Conservation (phyloP, 371 early-diverging fungal species). For the Mucor lusitanicus region DNA sequence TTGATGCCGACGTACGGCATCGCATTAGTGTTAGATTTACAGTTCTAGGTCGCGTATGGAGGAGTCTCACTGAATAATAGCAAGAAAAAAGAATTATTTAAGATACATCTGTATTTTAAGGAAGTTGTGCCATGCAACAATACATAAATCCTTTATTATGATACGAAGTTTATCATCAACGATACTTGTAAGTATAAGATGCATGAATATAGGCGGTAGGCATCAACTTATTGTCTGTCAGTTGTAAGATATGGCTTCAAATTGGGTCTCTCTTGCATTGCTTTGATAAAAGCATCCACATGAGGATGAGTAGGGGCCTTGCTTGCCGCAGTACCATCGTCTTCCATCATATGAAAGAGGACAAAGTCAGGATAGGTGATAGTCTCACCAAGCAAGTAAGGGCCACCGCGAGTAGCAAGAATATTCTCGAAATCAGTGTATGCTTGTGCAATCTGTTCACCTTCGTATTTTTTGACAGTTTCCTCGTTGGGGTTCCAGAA, state of each 20-base stretch:
- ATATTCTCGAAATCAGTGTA: conserved; percentile 8
- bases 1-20: no score
- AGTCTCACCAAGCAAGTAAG: conserved; percentile 27
- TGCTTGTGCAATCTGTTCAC: background rate
- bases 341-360: conserved; percentile 22
- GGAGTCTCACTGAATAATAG: no score
- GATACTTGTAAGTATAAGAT: no score
- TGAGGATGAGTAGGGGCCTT: conserved; percentile 1
- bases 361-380: conserved; percentile 35
- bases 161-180: no score
- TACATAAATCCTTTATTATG: no score
- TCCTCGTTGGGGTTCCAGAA: background rate
- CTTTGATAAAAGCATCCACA: conserved; percentile 10
- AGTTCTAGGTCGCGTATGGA: no score
- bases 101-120: no score
- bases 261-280: conserved; percentile 16
- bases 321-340: conserved; percentile 1
- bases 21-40: no score
- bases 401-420: conserved; percentile 14
- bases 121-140: no score
- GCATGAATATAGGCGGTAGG: no score
- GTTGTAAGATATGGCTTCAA: conserved; percentile 14
- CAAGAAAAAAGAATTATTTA: no score
- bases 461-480: conserved; percentile 3
- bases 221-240: conserved; percentile 10